Base-by-base conservation (phyloP, 2,329 filamentous ascomycete genomes). In the Sclerotiophoma versabilis region DNA sequence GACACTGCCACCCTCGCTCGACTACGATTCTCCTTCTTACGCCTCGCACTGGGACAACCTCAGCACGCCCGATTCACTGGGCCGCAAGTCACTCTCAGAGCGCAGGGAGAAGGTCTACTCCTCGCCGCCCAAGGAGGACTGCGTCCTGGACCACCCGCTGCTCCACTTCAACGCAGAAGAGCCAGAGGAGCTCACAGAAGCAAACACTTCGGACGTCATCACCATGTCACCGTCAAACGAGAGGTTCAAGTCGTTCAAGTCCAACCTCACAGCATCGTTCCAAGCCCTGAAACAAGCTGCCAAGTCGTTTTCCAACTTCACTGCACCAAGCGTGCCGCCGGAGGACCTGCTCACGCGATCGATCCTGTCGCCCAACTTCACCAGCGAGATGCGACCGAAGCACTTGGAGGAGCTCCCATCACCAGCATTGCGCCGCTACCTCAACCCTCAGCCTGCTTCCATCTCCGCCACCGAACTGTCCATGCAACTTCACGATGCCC, bases 271-370 rank as follows among this genome's bases (percentile, higher is more conserved):
- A 0, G 83, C 84, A 2, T 87, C 85, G 0, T 70, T 88, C 17
- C 82, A 84, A 56, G 84, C 83, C 3, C 79, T 88, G 44, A 86
- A 84, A 71, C 83, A 83, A 6, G 84, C 84, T 0, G 84, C 84
- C 10, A 84, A 82, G 51, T 84, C 83, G 0, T 83, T 88, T 36
- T 85, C 84, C 6, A 84, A 84, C 45, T 83, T 87, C 59, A 80
- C 82, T 14, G 79, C 81, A 19, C 75, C 75, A 30, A 75, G 76
- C 14, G 75, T 83, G 23, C 83, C 82, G 44, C 80, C 83, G 0
- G 84, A 87, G 57, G 83, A 86, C 58, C 82, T 85, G 51, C 79
- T 87, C 33, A 85, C 84, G 39, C 81, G 83, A 37, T 86, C 85
- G 30, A 79, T 87, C 23, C 77, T 87, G 32, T 81, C 82, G 42